Base-by-base conservation (phyloP, 306 rosid genomes). In the Pueraria montana region DNA sequence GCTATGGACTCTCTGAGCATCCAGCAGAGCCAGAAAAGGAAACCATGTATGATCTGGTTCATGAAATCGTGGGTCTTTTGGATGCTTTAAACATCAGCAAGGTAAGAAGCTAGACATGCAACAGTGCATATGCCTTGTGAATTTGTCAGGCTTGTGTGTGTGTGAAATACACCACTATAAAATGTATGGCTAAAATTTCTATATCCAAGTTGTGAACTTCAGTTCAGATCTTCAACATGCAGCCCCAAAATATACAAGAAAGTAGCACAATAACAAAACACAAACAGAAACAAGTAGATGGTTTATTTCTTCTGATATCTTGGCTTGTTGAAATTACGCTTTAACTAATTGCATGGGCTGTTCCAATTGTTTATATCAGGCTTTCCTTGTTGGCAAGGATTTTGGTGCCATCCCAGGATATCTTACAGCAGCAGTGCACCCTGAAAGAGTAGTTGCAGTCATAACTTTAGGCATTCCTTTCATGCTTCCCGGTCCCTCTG, bases 1-100 rank as follows among this genome's bases (percentile, higher is more conserved):
- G 97, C 62, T 93, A 90, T 87, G 97, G 97, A 74, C 94, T 88
- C 42, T 91, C 97, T 6, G 88, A 93, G 14, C 91, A 91, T 64
- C 95, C 95, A 8, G 20, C 84, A 0, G 86, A 91, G n/a, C 89
- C 89, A 2, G 92, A 85, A 58, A 93, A 93, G 17, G 91, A 83
- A 38, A 86, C 86, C 40, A 49, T n/a, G 58, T 43, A 1, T 42
- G 89, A 87, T 48, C 89, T 91, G 20, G 72, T 88, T 64, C 82
- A 79, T 61, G 97, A 93, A 24, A 43, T 86, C 2, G 66, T 73
- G 23, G 87, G 81, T 61, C 86, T 91, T 34, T 32, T 93, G 82
- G 94, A 91, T 86, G n/a, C 91, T 24, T 61, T 93, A 78, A 48
- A 77, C 58, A 91, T 93, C 61, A 50, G 1, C 76, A 90, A 87